Evolutionary conservation across 768 basidiomycete species (phyloP), one percentile per base, ranked within the genome.

Genomic region (Suillus occidentalis): DNA sequence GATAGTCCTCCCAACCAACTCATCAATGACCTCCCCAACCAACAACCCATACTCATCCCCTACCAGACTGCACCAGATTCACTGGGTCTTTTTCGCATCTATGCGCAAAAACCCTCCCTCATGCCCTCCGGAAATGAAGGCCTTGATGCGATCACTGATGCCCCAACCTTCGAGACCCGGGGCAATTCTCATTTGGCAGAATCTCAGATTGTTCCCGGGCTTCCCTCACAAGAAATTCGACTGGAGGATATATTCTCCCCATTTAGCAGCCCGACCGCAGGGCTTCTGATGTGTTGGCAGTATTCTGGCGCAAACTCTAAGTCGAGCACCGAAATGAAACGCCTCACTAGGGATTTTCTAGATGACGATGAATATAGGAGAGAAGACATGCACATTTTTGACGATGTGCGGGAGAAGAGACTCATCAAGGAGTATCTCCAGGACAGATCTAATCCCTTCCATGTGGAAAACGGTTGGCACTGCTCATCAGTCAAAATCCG

Each of bases 231-330:
- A 20, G 58, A 52, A 2, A 37, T 53, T 18, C 5, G 4, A 1
- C 22, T 39, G 10, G 55, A 61, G 1, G 14, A 64, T 13, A 2
- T 63, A 0, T 66, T 50, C 52, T 34, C 62, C 2, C 18, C 67
- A 62, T 79, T 64, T 67, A 70, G 16, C 14, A 67, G 71, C 69
- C 61, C 59, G 9, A 69, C 73, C 0, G 61, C 63, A 3, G 75
- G 69, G 36, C 69, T 70, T 0, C 72, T 79, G 31, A 71, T 77
- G 70, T 31, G 59, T 5, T 79, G 79, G 78, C 63, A 69, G 6
- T 76, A 75, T 52, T 68, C 67, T 12, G 72, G 75, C 0, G 72
- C 70, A 2, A 70, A 57, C 16, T 28, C 31, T 0, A 79, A 79
- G 57, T 76, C 77, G 3, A 58, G 63, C 4, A 43, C 22, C 0